Base-by-base conservation (phyloP, 352 stramenopile species). In the Phytophthora ramorum region DNA sequence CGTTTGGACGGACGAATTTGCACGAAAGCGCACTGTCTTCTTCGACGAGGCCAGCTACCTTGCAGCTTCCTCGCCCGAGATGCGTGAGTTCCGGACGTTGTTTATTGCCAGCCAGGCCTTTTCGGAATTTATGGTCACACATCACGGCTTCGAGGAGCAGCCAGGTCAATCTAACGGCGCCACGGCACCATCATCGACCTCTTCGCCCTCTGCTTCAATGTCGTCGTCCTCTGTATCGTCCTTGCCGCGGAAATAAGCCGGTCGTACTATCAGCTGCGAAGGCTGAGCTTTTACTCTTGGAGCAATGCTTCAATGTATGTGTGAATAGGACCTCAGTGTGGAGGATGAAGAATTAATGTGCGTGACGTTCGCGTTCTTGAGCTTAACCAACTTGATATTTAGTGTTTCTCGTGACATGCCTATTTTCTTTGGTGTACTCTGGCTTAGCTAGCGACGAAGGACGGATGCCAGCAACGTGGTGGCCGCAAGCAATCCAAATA, bases 41-140 rank as follows among this genome's bases (percentile, higher is more conserved):
- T 94, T 96, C 50, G 87, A 96, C 54, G 87, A 96, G 58, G 87
- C 87, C 20, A 93, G 87, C 60, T 96, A 96, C 55, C 60, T 96
- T 22, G 87, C 87, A 24, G 81, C 82, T 5, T 96, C 87, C 7
- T 47, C 82, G 5, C 82, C 80, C 0, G 79, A 90, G 19, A 92
- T 88, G 68, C 87, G 87, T 28, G 83, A 93, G 54, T 94, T 96
- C 44, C 83, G 86, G 58, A 96, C 85, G 22, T 70, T 86, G n/a
- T 94, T 96, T 54, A 91, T 91, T 50, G 83, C 87, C 4, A 96
- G 85, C 3, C 87, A 96, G 50, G 87, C 87, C 5, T 93, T 96
- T 62, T 92, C 82, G 22, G 87, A 96, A 66, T 96, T 88, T 60
- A 80, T 93, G 60, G 87, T 96, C 0, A 84, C 81, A 20, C 87